Conservation (phyloP, 2,329 filamentous ascomycete genomes). For the Colletotrichum somersetense region DNA sequence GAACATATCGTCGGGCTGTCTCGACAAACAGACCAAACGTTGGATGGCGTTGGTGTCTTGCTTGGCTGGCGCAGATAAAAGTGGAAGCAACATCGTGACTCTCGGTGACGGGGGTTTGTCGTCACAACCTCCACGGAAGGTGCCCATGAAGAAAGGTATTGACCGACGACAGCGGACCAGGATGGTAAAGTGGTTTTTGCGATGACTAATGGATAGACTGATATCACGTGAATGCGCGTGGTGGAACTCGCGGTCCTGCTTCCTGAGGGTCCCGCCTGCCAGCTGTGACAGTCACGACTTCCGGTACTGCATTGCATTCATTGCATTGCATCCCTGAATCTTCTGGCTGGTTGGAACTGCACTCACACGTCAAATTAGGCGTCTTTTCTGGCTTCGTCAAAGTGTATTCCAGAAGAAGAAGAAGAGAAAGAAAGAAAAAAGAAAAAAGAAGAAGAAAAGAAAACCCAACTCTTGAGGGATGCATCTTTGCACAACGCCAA, state of each 20-base stretch:
- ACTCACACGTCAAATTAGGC: not conserved
- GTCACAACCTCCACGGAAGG: constrained; percentile 1
- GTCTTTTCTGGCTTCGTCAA: no score
- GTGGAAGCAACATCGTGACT: not conserved
- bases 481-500: not conserved
- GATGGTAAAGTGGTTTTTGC: not conserved
- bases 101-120: not conserved
- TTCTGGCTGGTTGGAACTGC: not conserved
- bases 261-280: not conserved
- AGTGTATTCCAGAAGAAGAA: not conserved
- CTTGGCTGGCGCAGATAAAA: not conserved
- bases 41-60: not conserved
- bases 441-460: not conserved
- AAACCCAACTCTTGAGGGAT: not conserved
- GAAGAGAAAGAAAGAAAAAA: no score
- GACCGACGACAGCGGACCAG: not conserved
- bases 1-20: not conserved
- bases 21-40: not conserved
- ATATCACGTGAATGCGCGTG: constrained; percentile 5
- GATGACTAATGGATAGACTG: not conserved
- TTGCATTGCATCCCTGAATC: not conserved
- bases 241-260: not conserved
- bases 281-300: not conserved
- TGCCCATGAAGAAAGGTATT: not conserved
- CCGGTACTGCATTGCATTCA: not conserved